Base-by-base conservation (phyloP, 2,329 filamentous ascomycete species). In the Orbilia oligospora region DNA sequence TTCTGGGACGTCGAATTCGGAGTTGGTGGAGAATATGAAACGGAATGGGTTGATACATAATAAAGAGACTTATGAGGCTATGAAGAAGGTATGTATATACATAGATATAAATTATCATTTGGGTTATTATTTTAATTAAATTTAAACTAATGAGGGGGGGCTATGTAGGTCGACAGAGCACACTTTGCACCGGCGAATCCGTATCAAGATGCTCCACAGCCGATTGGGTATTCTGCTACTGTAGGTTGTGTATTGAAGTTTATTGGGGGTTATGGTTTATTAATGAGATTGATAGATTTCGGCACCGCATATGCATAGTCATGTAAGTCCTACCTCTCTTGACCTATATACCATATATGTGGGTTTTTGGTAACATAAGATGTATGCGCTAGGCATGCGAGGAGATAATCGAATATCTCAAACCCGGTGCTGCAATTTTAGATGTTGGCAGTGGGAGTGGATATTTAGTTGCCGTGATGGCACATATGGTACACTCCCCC, bases 391-490 rank as follows among this genome's bases (percentile, higher is more conserved):
- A 76, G 81, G 83, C 72, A 20, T 73, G 65, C 12, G 81, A 78
- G 76, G 80, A 51, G 67, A 82, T 44, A 79, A 82, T 1, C 85
- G 87, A 1, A 85, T 77, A 75, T 12, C 36, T 82, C 9, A 79
- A 81, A 27, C 81, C 81, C 33, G 81, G 81, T 0, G 76, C 73
- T 10, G 80, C 91, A 81, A 87, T 93, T 0, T 87, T 95, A 1
- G 92, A 95, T 82, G 88, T 95, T 76, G 92, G 92, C 1, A 91
- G 89, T 56, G 92, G 92, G 0, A 91, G 89, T 1, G 92, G 92
- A 0, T 98, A 97, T 83, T 86, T 99, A 12, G 97, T 94, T 4
- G 93, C 97, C 82, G 90, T 97, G 0, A 85, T 98, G 6, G 94
- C 94, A 0, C 92, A 95, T 83, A 87, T 97, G 0, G 91, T 91